A percentile compares a stretch with the other conserved stretches of the same genome.
Evolutionary conservation across 345 rosid genomes (phyloP).

Genomic region (Euphorbia tirucalli): DNA sequence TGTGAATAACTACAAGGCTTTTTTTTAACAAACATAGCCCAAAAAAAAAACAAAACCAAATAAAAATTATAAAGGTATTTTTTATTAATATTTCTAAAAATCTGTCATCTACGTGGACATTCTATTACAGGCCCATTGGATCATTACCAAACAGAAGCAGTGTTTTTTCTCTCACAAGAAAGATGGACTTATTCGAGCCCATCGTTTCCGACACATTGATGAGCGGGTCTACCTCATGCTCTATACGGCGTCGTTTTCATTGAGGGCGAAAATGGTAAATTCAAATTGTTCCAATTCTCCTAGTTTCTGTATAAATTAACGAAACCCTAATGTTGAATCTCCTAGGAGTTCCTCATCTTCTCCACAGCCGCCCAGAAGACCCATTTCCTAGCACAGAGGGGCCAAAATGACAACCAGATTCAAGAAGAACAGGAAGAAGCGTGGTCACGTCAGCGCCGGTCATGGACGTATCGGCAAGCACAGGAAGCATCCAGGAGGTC

Average conservation of each 20-base stretch:
- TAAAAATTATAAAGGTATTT: no score
- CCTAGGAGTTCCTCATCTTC: background rate
- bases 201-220: background rate
- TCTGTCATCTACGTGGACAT: no score
- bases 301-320: background rate
- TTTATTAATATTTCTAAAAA: no score
- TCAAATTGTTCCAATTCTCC: background rate
- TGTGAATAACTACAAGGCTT: no score
- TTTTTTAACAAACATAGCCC: no score
- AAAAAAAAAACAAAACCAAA: no score
- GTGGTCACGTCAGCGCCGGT: slow-evolving; percentile 88
- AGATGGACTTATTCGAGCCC: background rate
- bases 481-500: slow-evolving; percentile 84
- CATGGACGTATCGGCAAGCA: slow-evolving; percentile 86
- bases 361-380: slow-evolving; percentile 2
- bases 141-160: no score
- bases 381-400: background rate
- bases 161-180: no score
- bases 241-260: background rate
- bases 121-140: no score
- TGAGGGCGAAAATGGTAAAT: background rate
- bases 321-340: background rate
- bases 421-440: slow-evolving; percentile 89
- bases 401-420: slow-evolving; percentile 54
- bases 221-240: no score